Evolutionary conservation across 306 rosid genomes (phyloP).

Genomic region (Quercus mongolica): DNA sequence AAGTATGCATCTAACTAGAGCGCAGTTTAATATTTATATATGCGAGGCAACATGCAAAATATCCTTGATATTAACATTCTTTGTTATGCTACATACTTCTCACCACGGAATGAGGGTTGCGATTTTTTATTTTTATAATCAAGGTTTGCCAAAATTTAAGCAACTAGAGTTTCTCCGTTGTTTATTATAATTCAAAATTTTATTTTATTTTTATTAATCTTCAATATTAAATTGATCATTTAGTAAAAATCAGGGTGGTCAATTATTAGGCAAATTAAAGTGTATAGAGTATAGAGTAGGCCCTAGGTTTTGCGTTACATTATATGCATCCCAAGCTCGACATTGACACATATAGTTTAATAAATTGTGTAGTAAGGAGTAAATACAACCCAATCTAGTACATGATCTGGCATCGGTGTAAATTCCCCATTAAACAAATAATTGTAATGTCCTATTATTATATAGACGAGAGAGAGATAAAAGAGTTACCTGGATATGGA

Average conservation of each 20-base stretch:
- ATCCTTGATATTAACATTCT: background rate
- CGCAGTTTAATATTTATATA: background rate
- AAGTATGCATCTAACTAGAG: background rate
- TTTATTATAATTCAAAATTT: no score
- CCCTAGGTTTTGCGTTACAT: background rate
- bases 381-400: background rate
- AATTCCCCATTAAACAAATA: background rate
- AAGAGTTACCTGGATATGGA: background rate
- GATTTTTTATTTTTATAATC: no score
- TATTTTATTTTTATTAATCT: no score
- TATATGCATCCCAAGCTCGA: constrained; percentile 11
- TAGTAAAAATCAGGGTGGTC: background rate
- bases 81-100: background rate
- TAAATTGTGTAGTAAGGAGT: no score
- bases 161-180: background rate
- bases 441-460: background rate
- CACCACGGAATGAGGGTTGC: background rate
- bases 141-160: background rate
- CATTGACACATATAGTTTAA: background rate
- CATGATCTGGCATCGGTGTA: background rate
- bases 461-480: background rate
- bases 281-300: background rate
- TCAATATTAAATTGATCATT: no score
- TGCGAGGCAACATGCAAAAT: background rate
- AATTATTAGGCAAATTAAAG: background rate